These are phyloP conservation scores for Ceratocystis papillata DNA, from an alignment of 2,329 filamentous ascomycete species.

Conservation along the genomic window DNA sequence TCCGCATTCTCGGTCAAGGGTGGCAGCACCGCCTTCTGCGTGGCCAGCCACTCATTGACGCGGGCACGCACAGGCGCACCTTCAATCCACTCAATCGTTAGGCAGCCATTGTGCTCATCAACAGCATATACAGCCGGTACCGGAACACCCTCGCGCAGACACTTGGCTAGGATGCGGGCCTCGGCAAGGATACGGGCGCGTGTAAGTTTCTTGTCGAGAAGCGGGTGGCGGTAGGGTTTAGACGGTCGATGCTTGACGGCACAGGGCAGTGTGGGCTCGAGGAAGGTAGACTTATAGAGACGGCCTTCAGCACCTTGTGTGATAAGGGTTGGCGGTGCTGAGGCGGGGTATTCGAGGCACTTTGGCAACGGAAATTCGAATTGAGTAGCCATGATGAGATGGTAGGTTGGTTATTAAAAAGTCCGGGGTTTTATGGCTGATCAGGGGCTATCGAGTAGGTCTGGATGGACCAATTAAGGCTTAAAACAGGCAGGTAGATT, in stretches of 20 bases:
- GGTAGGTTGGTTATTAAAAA: background rate
- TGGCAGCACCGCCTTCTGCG: slow-evolving; percentile 33
- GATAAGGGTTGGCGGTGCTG: slow-evolving; percentile 56
- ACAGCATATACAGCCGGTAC: slow-evolving; percentile 72
- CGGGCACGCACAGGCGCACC: slow-evolving; percentile 59
- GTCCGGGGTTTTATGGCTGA: background rate
- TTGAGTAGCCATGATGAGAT: slow-evolving; percentile 12
- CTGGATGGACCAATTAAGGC: background rate
- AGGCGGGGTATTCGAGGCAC: slow-evolving; percentile 52
- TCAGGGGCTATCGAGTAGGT: background rate
- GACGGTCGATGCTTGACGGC: slow-evolving; percentile 84
- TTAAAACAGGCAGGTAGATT: background rate
- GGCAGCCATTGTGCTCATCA: slow-evolving; percentile 55
- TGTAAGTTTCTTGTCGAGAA: slow-evolving; percentile 77
- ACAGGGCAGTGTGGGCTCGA: slow-evolving; percentile 54
- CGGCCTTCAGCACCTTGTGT: slow-evolving; percentile 93
- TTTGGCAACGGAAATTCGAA: slow-evolving; percentile 45
- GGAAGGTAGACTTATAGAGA: slow-evolving; percentile 77
- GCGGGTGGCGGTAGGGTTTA: slow-evolving; percentile 85
- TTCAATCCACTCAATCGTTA: slow-evolving; percentile 76
- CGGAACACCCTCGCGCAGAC: slow-evolving; percentile 63
- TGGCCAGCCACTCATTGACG: slow-evolving; percentile 57
- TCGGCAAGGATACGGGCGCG: slow-evolving; percentile 80
- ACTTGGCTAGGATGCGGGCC: slow-evolving; percentile 71
- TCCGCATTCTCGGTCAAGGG: slow-evolving; percentile 20